These are phyloP conservation scores for Primulina tabacum DNA, from an alignment of 257 asterid genomes.

Conservation along the genomic window DNA sequence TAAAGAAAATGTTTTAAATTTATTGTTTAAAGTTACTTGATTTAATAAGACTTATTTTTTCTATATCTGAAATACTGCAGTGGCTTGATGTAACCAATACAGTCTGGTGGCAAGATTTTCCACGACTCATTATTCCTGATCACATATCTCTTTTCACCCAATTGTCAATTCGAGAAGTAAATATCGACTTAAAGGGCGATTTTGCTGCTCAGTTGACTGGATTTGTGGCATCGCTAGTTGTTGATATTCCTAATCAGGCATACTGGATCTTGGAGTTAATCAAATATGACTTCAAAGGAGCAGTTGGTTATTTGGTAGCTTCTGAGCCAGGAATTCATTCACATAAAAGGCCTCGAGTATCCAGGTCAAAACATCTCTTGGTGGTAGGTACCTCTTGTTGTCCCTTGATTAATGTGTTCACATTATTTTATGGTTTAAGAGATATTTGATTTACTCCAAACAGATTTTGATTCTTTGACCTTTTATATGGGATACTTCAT, in stretches of 20 bases:
- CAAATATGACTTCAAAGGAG: slow-evolving; percentile 60
- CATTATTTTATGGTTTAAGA: not conserved
- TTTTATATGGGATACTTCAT: not conserved
- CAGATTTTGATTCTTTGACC: slow-evolving; percentile 11
- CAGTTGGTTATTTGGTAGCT: slow-evolving; percentile 69
- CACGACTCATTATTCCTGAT: slow-evolving; percentile 50
- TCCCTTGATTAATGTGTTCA: slow-evolving; percentile 17
- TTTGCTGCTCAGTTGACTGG: slow-evolving; percentile 85
- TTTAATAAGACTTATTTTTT: slow-evolving; percentile 15
- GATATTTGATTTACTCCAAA: slow-evolving; percentile 12
- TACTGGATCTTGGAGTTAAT: slow-evolving; percentile 73
- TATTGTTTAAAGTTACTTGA: not conserved
- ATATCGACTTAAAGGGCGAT: slow-evolving; percentile 47
- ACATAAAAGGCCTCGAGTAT: slow-evolving; percentile 38
- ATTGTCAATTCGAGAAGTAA: slow-evolving; percentile 42
- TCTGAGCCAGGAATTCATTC: slow-evolving; percentile 84
- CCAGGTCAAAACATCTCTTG: slow-evolving; percentile 44
- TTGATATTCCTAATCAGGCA: slow-evolving; percentile 80
- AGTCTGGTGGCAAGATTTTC: slow-evolving; percentile 97
- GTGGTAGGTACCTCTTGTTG: slow-evolving; percentile 43
- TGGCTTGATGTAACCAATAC: slow-evolving; percentile 81
- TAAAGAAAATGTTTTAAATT: slow-evolving; percentile 9
- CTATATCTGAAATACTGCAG: slow-evolving; percentile 45
- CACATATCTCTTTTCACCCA: slow-evolving; percentile 61
- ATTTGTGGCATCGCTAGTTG: slow-evolving; percentile 67